Evolutionary conservation across 2,329 filamentous ascomycete species (phyloP).

Genomic region (Penicillium corylophilum): DNA sequence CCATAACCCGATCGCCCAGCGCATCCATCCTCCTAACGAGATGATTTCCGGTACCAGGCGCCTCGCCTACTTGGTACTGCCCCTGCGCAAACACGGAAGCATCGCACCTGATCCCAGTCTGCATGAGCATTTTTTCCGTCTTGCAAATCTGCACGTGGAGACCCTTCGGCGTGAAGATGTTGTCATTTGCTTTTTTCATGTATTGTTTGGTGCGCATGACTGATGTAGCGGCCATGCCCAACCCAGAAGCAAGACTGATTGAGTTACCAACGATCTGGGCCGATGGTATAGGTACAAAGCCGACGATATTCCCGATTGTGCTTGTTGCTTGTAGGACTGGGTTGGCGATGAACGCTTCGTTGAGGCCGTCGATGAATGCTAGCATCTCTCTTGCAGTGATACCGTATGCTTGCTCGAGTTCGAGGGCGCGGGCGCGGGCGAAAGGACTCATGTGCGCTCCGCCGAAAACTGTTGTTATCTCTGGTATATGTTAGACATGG

Average conservation of each 20-base stretch:
- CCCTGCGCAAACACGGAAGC: background rate
- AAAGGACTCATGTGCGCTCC: conserved; percentile 15
- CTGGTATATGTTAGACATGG: background rate
- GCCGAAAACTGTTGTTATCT: conserved; percentile 8
- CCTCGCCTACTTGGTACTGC: background rate
- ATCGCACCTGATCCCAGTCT: background rate
- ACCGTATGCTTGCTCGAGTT: conserved; percentile 8
- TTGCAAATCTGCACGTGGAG: conserved; percentile 29
- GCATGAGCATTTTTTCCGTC: conserved; percentile 23
- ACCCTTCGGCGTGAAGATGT: conserved; percentile 33
- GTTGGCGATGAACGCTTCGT: conserved; percentile 58
- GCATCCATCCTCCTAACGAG: conserved; percentile 1
- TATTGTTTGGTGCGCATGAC: conserved; percentile 30
- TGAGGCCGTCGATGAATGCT: conserved; percentile 39
- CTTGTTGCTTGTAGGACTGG: conserved; percentile 14
- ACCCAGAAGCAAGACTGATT: conserved; percentile 11
- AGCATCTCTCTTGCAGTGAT: conserved; percentile 21
- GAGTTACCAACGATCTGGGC: conserved; percentile 19
- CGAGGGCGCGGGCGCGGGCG: conserved; percentile 8
- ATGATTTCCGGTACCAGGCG: background rate
- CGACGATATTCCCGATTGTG: background rate
- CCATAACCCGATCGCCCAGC: conserved; percentile 4
- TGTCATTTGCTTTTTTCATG: conserved; percentile 30
- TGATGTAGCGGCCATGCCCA: conserved; percentile 14
- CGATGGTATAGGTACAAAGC: conserved; percentile 26